Base-by-base conservation (phyloP, 2,329 filamentous ascomycete species). In the Myriosclerotinia scirpicola region DNA sequence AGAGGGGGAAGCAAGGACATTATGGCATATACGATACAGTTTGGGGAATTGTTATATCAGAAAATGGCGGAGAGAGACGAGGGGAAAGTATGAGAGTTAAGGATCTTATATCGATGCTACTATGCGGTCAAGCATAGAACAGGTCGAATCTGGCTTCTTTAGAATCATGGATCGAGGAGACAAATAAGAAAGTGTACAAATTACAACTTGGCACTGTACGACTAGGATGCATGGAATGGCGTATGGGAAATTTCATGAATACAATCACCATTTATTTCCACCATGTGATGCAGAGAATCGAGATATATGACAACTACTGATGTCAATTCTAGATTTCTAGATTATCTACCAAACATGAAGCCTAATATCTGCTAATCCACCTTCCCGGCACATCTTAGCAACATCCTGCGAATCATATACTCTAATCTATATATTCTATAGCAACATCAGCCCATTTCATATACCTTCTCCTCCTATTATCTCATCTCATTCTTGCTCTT, bases 161-260 rank as follows among this genome's bases (percentile, higher is more conserved):
- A 50, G n/a, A 50, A 22, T 14, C n/a, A 30, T 30, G 42, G 15
- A 36, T 60, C 14, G 36, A 46, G 44, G 34, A n/a, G 11, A n/a
- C 14, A 38, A 17, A 50, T 42, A 44, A 12, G n/a, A n/a, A 48
- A 22, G 17, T 38, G 44, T 60, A 38, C 17, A 38, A 54, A 58
- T 26, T 11, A 22, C n/a, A 22, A 8, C 38, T 26, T 17, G 38
- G 36, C 38, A 30, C 38, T 63, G 44, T 53, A 65, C 12, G 54
- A 65, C n/a, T 36, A 65, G 54, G 30, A 60, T 62, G 58, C 48
- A 66, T 56, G 53, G 52, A 22, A 64, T 48, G 40, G 22, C 42
- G 42, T 26, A 46, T 55, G 34, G 62, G 26, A 36, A 15, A 26
- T 17, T 40, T 48, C 26, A 56, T 56, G 20, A 22, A 56, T 64